Percentiles rank a stretch among this genome's conserved stretches.
These are phyloP conservation scores for Mortierella antarctica DNA, from an alignment of 192 early-diverging fungal genomes.

Conservation along the genomic window DNA sequence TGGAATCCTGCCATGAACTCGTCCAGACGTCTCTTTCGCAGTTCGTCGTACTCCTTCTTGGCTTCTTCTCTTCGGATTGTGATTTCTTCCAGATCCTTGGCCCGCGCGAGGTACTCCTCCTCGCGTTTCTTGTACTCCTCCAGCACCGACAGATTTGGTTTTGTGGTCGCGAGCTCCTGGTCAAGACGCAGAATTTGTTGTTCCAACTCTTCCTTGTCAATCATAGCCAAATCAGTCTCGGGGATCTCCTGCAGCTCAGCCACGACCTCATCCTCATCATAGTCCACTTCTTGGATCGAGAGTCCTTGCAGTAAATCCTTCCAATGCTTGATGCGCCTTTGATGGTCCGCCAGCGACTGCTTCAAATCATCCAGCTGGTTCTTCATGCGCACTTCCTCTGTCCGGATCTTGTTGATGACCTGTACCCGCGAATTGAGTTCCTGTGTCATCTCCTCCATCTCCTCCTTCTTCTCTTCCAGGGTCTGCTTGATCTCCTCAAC, in stretches of 20 bases:
- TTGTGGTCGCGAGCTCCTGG: slow-evolving; percentile 68
- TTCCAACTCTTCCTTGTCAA: slow-evolving; percentile 75
- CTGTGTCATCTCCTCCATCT: slow-evolving; percentile 72
- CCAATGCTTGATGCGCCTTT: slow-evolving; percentile 69
- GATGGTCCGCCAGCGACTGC: slow-evolving; percentile 65
- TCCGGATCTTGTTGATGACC: slow-evolving; percentile 73
- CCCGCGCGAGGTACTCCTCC: slow-evolving; percentile 76
- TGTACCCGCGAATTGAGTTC: slow-evolving; percentile 74
- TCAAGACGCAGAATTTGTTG: slow-evolving; percentile 77
- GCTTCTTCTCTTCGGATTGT: slow-evolving; percentile 78
- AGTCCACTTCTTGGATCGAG: slow-evolving; percentile 64
- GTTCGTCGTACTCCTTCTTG: slow-evolving; percentile 77
- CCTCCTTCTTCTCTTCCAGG: slow-evolving; percentile 75
- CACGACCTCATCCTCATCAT: slow-evolving; percentile 58
- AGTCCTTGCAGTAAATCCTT: slow-evolving; percentile 57
- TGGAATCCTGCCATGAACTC: slow-evolving; percentile 98
- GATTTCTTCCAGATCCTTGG: slow-evolving; percentile 79
- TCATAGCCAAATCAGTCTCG: slow-evolving; percentile 69
- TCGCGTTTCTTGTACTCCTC: slow-evolving; percentile 87
- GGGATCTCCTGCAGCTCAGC: slow-evolving; percentile 65
- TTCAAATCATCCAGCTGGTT: slow-evolving; percentile 76
- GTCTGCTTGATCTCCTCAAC: slow-evolving; percentile 59
- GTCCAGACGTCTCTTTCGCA: slow-evolving; percentile 82
- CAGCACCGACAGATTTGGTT: slow-evolving; percentile 90
- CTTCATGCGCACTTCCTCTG: slow-evolving; percentile 73